Percentiles rank a stretch among this genome's conserved stretches.
phyloP scores from a whole-genome alignment of 1,284 basidiomycete species.

The Hortiboletus rubellus region DNA sequence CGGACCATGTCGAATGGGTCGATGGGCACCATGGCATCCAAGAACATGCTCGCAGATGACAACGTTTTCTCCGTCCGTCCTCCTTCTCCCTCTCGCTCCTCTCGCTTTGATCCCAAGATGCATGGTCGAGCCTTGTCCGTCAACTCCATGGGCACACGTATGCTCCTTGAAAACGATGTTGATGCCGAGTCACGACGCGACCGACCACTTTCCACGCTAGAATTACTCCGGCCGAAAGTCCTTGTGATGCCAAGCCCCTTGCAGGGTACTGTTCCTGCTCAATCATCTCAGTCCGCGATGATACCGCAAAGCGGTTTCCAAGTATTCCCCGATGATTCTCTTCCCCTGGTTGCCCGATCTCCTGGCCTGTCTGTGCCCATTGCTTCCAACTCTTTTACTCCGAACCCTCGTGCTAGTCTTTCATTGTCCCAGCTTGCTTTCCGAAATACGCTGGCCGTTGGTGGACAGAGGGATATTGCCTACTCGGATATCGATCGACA shows the following conservation, averaged over 20 bases:
- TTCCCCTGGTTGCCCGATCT: slow-evolving; percentile 66
- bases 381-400: slow-evolving; percentile 70
- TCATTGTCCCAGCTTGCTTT: slow-evolving; percentile 78
- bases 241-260: slow-evolving; percentile 84
- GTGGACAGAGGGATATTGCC: slow-evolving; percentile 61
- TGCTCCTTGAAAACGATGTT: slow-evolving; percentile 58
- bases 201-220: slow-evolving; percentile 66
- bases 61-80: slow-evolving; percentile 63
- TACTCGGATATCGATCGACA: slow-evolving; percentile 58
- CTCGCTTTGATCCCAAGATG: slow-evolving; percentile 72
- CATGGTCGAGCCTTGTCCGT: slow-evolving; percentile 66
- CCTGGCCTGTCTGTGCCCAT: slow-evolving; percentile 47
- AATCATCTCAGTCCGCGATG: slow-evolving; percentile 31
- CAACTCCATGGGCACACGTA: slow-evolving; percentile 62
- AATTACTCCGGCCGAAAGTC: slow-evolving; percentile 76
- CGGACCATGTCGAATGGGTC: slow-evolving; percentile 43
- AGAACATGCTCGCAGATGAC: slow-evolving; percentile 43
- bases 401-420: slow-evolving; percentile 71
- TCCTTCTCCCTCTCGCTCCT: slow-evolving; percentile 57
- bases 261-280: slow-evolving; percentile 47
- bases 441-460: slow-evolving; percentile 69
- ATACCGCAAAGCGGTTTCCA: slow-evolving; percentile 59
- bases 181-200: slow-evolving; percentile 47
- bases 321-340: slow-evolving; percentile 61
- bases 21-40: slow-evolving; percentile 38